A percentile compares a stretch with the other conserved stretches of the same genome.
Conservation (phyloP, 2,329 filamentous ascomycete genomes). For the Hirsutella minnesotensis region DNA sequence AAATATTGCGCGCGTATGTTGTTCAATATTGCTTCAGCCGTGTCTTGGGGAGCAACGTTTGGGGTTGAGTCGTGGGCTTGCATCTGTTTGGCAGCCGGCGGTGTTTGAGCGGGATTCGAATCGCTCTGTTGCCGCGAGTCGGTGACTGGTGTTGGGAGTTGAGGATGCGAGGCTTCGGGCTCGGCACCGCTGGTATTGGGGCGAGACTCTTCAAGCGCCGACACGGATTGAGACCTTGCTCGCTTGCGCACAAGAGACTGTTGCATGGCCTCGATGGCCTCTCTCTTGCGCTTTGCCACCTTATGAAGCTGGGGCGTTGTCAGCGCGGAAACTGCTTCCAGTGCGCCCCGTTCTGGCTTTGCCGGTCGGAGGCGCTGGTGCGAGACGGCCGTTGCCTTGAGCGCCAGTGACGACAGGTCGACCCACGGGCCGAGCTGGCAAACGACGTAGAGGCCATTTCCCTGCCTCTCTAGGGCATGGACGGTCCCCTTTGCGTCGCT, state of each 20-base stretch:
- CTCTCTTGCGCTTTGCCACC: constrained; percentile 40
- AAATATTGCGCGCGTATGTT: constrained; percentile 47
- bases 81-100: background rate
- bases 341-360: constrained; percentile 7
- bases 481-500: constrained; percentile 40
- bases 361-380: constrained; percentile 16
- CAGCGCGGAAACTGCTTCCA: constrained; percentile 13
- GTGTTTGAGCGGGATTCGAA: background rate
- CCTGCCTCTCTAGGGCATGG: constrained; percentile 56
- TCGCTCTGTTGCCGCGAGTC: constrained; percentile 8
- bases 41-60: constrained; percentile 20
- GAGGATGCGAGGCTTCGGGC: constrained; percentile 6
- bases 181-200: constrained; percentile 9
- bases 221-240: constrained; percentile 30
- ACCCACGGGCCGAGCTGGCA: constrained; percentile 60
- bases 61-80: constrained; percentile 1
- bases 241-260: constrained; percentile 47
- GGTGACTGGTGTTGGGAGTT: constrained; percentile 10
- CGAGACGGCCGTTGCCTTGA: constrained; percentile 30
- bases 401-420: constrained; percentile 40
- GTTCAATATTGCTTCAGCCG: constrained; percentile 41
- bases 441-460: constrained; percentile 48
- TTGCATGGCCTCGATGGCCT: constrained; percentile 52
- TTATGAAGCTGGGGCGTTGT: constrained; percentile 34
- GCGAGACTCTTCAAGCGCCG: constrained; percentile 18